Evolutionary conservation across 2,329 filamentous ascomycete species (phyloP).

Genomic region (Penicillium polonicum): DNA sequence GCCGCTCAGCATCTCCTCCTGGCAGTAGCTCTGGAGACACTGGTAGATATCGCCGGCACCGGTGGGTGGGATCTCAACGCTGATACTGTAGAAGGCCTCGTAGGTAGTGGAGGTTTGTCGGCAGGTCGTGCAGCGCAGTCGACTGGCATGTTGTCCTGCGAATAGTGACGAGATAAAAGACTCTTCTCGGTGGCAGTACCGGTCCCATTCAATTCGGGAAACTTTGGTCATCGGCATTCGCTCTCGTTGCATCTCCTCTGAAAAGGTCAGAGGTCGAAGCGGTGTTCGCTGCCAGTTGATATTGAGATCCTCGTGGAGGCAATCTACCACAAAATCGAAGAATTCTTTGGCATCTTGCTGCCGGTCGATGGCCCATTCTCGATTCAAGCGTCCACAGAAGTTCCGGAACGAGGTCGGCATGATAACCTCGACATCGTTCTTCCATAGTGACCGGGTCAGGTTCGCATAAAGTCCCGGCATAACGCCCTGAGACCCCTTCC

Average conservation of each 20-base stretch:
- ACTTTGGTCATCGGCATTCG: slow-evolving; percentile 61
- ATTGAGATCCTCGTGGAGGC: slow-evolving; percentile 85
- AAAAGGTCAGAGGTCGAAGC: slow-evolving; percentile 57
- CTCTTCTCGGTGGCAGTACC: slow-evolving; percentile 66
- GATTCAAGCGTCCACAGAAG: slow-evolving; percentile 63
- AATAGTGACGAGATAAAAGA: slow-evolving; percentile 80
- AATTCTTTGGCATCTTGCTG: slow-evolving; percentile 95
- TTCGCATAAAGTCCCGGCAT: slow-evolving; percentile 63
- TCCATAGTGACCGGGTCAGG: slow-evolving; percentile 61
- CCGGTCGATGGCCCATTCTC: slow-evolving; percentile 67
- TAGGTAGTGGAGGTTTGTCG: slow-evolving; percentile 64
- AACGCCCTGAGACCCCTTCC: slow-evolving; percentile 64
- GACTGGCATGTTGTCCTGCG: slow-evolving; percentile 67
- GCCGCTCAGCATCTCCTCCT: slow-evolving; percentile 65
- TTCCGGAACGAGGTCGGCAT: slow-evolving; percentile 63
- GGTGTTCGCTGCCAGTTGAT: slow-evolving; percentile 59
- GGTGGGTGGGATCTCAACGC: slow-evolving; percentile 65
- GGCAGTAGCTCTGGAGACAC: slow-evolving; percentile 68
- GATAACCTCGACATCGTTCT: slow-evolving; percentile 54
- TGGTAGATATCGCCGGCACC: slow-evolving; percentile 62
- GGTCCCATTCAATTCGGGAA: slow-evolving; percentile 71
- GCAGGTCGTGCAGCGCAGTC: slow-evolving; percentile 61
- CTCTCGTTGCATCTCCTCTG: slow-evolving; percentile 62
- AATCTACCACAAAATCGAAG: slow-evolving; percentile 75
- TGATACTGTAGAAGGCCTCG: slow-evolving; percentile 69